These are phyloP conservation scores for Castanospermum australe DNA, from an alignment of 306 rosid genomes.

Conservation along the genomic window DNA sequence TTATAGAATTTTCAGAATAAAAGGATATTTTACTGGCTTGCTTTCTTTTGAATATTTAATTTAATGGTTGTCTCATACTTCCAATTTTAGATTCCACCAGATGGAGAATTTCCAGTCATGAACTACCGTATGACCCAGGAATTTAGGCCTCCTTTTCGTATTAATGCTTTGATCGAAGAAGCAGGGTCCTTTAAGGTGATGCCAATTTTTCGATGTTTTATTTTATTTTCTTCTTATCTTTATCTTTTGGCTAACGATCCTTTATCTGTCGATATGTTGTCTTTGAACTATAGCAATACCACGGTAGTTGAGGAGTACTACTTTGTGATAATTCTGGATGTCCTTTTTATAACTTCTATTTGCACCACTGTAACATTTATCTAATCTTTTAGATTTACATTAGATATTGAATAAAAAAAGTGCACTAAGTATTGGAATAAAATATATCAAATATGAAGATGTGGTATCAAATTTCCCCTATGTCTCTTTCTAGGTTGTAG, in stretches of 20 bases:
- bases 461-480: not conserved
- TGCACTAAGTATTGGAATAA: not conserved
- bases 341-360: not conserved
- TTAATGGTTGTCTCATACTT: conserved; percentile 25
- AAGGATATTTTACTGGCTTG: not conserved
- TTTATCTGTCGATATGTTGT: not conserved
- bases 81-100: conserved; percentile 64
- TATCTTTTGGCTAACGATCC: not conserved
- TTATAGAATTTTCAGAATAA: not conserved
- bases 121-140: conserved; percentile 88
- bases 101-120: conserved; percentile 91
- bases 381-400: not conserved
- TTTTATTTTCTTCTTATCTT: not conserved
- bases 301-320: conserved; percentile 9
- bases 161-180: conserved; percentile 77
- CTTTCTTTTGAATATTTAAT: conserved; percentile 13
- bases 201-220: not conserved
- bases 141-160: conserved; percentile 83
- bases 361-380: not conserved
- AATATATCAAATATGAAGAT: not conserved
- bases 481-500: not conserved
- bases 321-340: not conserved
- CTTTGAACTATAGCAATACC: not conserved
- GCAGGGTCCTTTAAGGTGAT: conserved; percentile 68
- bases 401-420: not conserved